Conservation (phyloP, 2,329 filamentous ascomycete species). For the Pseudogymnoascus sp. region DNA sequence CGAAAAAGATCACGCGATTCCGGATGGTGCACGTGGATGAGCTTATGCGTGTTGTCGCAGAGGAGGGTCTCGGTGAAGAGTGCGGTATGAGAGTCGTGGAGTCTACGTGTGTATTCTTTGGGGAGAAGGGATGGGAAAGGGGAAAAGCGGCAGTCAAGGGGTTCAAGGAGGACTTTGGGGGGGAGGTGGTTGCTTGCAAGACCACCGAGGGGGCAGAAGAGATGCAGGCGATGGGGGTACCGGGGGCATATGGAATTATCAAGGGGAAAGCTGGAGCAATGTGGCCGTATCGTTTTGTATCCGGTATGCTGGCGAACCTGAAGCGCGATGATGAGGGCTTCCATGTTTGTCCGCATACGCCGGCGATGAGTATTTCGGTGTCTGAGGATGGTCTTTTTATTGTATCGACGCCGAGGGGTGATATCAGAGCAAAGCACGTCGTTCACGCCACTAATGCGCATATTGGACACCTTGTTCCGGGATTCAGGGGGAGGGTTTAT, state of each 20-base stretch:
- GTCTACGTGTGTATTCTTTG: not conserved
- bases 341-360: conserved; percentile 32
- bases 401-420: conserved; percentile 38
- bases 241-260: conserved; percentile 21
- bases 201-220: not conserved
- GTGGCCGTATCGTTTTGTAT: conserved; percentile 43
- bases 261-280: conserved; percentile 36
- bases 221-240: conserved; percentile 17
- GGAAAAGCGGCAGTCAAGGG: not conserved
- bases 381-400: conserved; percentile 29
- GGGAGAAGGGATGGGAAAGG: not conserved
- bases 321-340: not conserved
- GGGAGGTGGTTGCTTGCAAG: not conserved
- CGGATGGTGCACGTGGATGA: conserved; percentile 34
- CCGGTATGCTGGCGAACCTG: conserved; percentile 32
- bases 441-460: conserved; percentile 51
- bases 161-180: not conserved
- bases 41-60: not conserved
- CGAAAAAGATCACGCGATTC: conserved; percentile 35
- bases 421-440: conserved; percentile 39
- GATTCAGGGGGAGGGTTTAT: conserved; percentile 37
- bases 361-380: conserved; percentile 24
- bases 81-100: conserved; percentile 1
- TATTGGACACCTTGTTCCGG: conserved; percentile 42
- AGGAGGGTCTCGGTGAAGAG: conserved; percentile 5